Conservation (phyloP, 352 stramenopile species). For the Plasmopara viticola region DNA sequence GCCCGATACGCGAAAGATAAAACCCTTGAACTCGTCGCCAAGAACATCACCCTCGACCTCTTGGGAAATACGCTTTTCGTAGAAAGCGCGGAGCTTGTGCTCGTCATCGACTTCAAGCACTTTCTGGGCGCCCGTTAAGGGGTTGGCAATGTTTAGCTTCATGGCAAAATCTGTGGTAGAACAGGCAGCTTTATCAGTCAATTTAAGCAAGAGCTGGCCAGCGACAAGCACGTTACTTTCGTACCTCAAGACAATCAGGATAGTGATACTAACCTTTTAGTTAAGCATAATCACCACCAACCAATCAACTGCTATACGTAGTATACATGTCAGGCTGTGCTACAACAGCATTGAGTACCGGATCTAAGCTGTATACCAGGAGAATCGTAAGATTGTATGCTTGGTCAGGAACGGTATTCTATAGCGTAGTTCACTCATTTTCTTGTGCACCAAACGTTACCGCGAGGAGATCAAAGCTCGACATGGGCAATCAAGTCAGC, state of each 20-base stretch:
- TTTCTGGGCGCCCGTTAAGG: constrained; percentile 96
- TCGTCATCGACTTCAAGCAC: constrained; percentile 99
- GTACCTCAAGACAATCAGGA: constrained; percentile 76
- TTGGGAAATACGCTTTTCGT: constrained; percentile 99
- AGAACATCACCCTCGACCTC: constrained; percentile 98
- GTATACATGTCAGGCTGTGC: constrained; percentile 10
- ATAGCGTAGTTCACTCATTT: too few species aligned
- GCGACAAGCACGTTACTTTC: too few species aligned
- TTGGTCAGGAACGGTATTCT: too few species aligned
- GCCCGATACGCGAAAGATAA: constrained; percentile 97
- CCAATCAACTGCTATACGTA: constrained; percentile 20
- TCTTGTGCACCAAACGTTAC: background rate
- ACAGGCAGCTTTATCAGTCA: constrained; percentile 2
- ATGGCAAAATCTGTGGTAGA: constrained; percentile 55
- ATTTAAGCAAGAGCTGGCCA: too few species aligned
- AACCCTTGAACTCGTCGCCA: constrained; percentile 99
- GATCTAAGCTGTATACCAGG: constrained; percentile 5
- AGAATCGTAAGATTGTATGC: too few species aligned
- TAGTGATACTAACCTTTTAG: constrained; percentile 31
- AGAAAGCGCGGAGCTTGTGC: constrained; percentile 98
- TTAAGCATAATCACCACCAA: constrained; percentile 16
- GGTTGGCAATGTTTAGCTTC: constrained; percentile 99
- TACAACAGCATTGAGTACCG: background rate
- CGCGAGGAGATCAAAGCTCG: constrained; percentile 5
- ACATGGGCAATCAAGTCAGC: constrained; percentile 71